phyloP scores from a whole-genome alignment of 805 yeast species.

The Lachancea dasiensis region DNA sequence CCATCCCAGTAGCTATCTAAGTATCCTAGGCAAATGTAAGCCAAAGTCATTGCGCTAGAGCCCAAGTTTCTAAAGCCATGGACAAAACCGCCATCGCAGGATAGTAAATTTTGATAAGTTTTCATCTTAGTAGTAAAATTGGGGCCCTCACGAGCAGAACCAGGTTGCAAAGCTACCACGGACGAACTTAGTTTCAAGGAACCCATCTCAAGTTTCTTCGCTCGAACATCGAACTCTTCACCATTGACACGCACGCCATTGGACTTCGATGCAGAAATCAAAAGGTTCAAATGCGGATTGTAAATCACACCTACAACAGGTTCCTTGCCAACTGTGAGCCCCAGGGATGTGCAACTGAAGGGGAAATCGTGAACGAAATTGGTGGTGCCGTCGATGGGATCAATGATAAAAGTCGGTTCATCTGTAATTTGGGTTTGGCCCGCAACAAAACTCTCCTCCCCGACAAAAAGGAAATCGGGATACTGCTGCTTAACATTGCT shows the following conservation, averaged over 20 bases:
- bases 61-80: slow-evolving; percentile 67
- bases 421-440: slow-evolving; percentile 42
- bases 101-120: slow-evolving; percentile 78
- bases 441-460: slow-evolving; percentile 51
- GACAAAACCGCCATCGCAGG: slow-evolving; percentile 84
- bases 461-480: slow-evolving; percentile 50
- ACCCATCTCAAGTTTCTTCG: slow-evolving; percentile 63
- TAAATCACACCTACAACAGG: slow-evolving; percentile 61
- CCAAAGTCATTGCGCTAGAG: slow-evolving; percentile 58
- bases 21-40: slow-evolving; percentile 54
- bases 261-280: slow-evolving; percentile 50
- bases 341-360: slow-evolving; percentile 56
- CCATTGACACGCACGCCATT: slow-evolving; percentile 50
- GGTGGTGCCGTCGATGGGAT: slow-evolving; percentile 59
- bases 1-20: slow-evolving; percentile 65
- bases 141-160: slow-evolving; percentile 84
- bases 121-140: slow-evolving; percentile 74
- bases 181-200: slow-evolving; percentile 85
- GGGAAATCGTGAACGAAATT: slow-evolving; percentile 58
- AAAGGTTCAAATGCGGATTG: slow-evolving; percentile 49
- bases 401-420: slow-evolving; percentile 55
- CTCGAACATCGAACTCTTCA: slow-evolving; percentile 47
- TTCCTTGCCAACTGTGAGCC: slow-evolving; percentile 42
- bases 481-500: slow-evolving; percentile 28
- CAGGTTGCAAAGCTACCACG: slow-evolving; percentile 80